A percentile compares a stretch with the other conserved stretches of the same genome.
Conservation (phyloP, 495 filamentous ascomycete species). For the Cryomyces antarcticus region DNA sequence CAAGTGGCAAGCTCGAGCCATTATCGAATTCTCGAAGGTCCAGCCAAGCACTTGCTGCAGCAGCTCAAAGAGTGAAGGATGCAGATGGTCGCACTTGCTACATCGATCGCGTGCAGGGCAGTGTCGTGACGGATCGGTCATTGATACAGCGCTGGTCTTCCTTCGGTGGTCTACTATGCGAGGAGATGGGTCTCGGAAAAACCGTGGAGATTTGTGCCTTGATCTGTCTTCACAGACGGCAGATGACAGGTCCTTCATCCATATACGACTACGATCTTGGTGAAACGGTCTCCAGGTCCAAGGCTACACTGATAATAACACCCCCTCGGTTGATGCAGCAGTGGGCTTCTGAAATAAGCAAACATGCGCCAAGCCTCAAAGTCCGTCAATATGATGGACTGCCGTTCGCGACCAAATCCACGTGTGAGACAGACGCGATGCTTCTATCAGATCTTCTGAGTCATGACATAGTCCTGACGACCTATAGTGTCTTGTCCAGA, state of each 20-base stretch:
- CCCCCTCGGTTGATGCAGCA: constrained; percentile 66
- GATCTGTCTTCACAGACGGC: constrained; percentile 36
- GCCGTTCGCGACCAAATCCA: constrained; percentile 1
- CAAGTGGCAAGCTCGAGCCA: background rate
- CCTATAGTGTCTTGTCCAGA: constrained; percentile 53
- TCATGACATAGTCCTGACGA: constrained; percentile 74
- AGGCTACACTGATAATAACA: constrained; percentile 69
- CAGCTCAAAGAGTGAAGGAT: constrained; percentile 17
- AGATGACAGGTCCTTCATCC: constrained; percentile 12
- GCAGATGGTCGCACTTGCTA: constrained; percentile 30
- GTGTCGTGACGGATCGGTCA: constrained; percentile 27
- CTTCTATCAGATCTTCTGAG: constrained; percentile 21
- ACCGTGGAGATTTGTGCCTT: constrained; percentile 75
- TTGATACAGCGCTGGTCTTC: constrained; percentile 14
- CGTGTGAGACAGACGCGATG: background rate
- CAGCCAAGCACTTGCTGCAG: background rate
- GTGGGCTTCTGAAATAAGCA: constrained; percentile 62
- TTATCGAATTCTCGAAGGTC: background rate
- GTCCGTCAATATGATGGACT: constrained; percentile 24
- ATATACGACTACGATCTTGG: constrained; percentile 14
- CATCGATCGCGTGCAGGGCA: constrained; percentile 43
- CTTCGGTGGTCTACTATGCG: constrained; percentile 52
- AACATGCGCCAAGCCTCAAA: constrained; percentile 42
- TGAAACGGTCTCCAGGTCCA: constrained; percentile 19
- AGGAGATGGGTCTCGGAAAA: constrained; percentile 96